A percentile compares a stretch with the other conserved stretches of the same genome.
Evolutionary conservation across 139 green algal genomes (phyloP).

Genomic region (Chlorella sorokiniana): DNA sequence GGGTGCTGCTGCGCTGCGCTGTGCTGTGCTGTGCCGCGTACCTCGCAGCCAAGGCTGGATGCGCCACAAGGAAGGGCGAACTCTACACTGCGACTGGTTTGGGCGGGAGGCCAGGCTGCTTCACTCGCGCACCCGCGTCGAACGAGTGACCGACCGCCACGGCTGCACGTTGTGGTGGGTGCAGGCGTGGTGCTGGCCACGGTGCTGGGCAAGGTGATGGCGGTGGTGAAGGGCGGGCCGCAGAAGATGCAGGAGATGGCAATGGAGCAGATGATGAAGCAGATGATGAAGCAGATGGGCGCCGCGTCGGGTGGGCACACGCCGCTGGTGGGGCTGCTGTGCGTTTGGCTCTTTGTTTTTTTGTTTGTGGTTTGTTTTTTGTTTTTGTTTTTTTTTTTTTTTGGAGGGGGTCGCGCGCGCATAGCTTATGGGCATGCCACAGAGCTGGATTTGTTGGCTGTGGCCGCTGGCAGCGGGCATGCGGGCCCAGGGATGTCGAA

Average conservation of each 20-base stretch:
- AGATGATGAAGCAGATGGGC: constrained; percentile 58
- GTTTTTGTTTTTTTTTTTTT: not conserved
- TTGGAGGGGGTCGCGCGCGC: no score
- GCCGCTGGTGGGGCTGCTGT: not conserved
- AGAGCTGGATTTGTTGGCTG: not conserved
- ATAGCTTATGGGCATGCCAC: no score
- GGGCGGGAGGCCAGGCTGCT: no score
- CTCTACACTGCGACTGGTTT: no score
- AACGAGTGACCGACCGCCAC: no score
- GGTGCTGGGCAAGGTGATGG: constrained; percentile 30
- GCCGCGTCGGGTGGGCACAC: not conserved
- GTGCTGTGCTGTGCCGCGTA: no score
- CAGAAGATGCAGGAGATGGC: constrained; percentile 49
- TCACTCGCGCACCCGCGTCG: no score
- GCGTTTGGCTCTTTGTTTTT: not conserved
- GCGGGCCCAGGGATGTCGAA: no score
- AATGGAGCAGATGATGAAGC: constrained; percentile 50
- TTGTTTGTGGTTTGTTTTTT: not conserved
- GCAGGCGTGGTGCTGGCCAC: constrained; percentile 39
- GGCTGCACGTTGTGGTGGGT: no score
- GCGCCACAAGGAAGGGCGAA: no score
- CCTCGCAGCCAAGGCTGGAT: no score
- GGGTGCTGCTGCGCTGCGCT: not conserved
- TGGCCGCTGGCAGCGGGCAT: not conserved
- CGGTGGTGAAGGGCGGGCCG: constrained; percentile 35